Percentiles rank a stretch among this genome's conserved stretches.
These are phyloP conservation scores for Thalassiosira hispida DNA, from an alignment of 352 stramenopile genomes.

Conservation along the genomic window DNA sequence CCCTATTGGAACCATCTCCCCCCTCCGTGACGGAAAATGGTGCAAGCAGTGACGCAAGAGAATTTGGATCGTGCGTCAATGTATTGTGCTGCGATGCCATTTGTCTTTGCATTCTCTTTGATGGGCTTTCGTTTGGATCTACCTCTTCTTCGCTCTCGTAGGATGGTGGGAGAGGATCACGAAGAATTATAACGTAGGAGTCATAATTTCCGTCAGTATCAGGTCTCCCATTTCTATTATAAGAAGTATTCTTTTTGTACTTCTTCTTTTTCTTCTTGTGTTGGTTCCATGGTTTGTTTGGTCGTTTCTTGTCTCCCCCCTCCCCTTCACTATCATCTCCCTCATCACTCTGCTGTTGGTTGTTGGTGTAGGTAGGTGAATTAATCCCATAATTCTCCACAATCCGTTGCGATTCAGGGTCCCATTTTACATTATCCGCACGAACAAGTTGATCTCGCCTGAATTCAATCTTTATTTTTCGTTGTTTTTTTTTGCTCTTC, in stretches of 20 bases:
- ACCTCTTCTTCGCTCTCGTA: not conserved
- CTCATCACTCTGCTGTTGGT: constrained; percentile 9
- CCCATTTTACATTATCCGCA: constrained; percentile 51
- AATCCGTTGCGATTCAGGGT: constrained; percentile 29
- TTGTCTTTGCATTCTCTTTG: constrained; percentile 40
- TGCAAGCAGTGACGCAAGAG: constrained; percentile 25
- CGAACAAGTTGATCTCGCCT: constrained; percentile 49
- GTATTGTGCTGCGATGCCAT: constrained; percentile 34
- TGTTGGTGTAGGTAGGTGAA: constrained; percentile 36
- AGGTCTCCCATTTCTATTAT: constrained; percentile 23
- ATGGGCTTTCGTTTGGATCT: constrained; percentile 36
- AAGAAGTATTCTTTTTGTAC: constrained; percentile 21
- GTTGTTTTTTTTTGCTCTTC: constrained; percentile 9
- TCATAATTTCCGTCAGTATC: constrained; percentile 50
- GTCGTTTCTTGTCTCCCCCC: not conserved
- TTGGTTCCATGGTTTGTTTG: constrained; percentile 31
- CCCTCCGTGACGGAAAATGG: constrained; percentile 16
- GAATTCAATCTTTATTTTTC: constrained; percentile 44
- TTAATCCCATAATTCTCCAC: constrained; percentile 41
- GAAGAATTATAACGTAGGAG: constrained; percentile 44
- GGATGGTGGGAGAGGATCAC: constrained; percentile 32
- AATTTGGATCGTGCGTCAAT: constrained; percentile 46
- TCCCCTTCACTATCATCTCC: constrained; percentile 26
- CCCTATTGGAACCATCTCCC: not conserved
- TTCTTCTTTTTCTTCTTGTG: constrained; percentile 46